Conservation (phyloP, 2,329 filamentous ascomycete genomes). For the Alternaria arborescens region DNA sequence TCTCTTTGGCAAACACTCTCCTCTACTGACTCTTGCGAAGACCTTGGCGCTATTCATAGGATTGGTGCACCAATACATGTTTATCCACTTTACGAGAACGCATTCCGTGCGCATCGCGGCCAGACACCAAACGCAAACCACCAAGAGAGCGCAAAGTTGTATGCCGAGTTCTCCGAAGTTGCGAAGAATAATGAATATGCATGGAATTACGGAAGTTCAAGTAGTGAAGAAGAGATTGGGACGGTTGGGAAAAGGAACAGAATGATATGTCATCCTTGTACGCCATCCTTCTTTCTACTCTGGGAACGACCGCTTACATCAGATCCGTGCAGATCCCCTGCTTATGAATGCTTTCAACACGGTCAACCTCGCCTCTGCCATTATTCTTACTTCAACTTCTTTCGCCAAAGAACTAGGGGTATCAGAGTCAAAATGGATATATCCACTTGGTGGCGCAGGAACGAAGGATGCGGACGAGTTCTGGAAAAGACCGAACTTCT, state of each 20-base stretch:
- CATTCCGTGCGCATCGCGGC: conserved; percentile 63
- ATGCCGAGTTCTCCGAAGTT: conserved; percentile 67
- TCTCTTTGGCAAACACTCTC: conserved; percentile 23
- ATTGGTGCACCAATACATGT: conserved; percentile 72
- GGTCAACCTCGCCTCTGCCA: conserved; percentile 69
- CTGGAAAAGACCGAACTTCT: conserved; percentile 68
- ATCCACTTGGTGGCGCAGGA: conserved; percentile 70
- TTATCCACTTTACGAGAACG: conserved; percentile 74
- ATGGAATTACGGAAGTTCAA: conserved; percentile 65
- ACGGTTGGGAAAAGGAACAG: conserved; percentile 66
- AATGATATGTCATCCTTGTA: conserved; percentile 75
- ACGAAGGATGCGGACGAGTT: conserved; percentile 67
- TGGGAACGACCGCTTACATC: not conserved
- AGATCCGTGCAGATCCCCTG: conserved; percentile 64
- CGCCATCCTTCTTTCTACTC: conserved; percentile 29
- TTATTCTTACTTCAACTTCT: conserved; percentile 66
- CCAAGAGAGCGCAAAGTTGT: conserved; percentile 66
- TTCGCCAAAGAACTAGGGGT: conserved; percentile 65
- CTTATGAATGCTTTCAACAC: conserved; percentile 78
- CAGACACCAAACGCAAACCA: conserved; percentile 67
- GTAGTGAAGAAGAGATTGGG: conserved; percentile 62
- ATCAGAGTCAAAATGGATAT: conserved; percentile 67
- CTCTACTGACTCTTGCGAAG: conserved; percentile 48
- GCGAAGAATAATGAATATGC: conserved; percentile 63
- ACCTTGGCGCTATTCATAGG: conserved; percentile 64